phyloP scores from a whole-genome alignment of 2,329 filamentous ascomycete genomes.

The Kalaharituber pfeilii region DNA sequence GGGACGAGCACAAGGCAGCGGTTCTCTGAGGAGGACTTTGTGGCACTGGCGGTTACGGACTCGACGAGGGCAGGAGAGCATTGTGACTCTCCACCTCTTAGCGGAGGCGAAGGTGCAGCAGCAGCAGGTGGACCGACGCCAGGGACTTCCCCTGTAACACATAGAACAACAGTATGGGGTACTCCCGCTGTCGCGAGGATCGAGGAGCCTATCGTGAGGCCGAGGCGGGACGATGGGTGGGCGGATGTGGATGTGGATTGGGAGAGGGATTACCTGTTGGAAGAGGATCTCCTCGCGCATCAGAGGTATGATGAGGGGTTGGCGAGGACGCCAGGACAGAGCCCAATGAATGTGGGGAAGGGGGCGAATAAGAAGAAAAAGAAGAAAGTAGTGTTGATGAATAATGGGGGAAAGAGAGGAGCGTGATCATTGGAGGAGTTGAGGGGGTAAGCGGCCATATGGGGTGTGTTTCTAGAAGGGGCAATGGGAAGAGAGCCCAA shows the following conservation, averaged over 20 bases:
- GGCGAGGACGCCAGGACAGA: constrained; percentile 14
- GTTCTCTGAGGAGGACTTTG: constrained; percentile 26
- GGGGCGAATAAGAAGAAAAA: constrained; percentile 44
- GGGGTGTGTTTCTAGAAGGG: too few relatives aligned
- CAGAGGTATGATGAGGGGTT: background rate
- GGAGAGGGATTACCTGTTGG: constrained; percentile 57
- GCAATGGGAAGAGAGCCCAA: too few relatives aligned
- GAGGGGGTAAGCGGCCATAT: background rate
- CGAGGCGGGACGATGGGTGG: constrained; percentile 58
- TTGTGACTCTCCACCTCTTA: background rate
- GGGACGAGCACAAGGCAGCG: background rate
- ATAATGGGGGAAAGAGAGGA: constrained; percentile 34
- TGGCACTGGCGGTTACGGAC: constrained; percentile 25
- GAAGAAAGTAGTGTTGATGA: constrained; percentile 57
- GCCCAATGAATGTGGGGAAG: constrained; percentile 16
- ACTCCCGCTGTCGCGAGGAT: constrained; percentile 10
- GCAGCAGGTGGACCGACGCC: constrained; percentile 14
- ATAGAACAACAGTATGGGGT: constrained; percentile 17
- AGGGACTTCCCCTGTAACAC: background rate
- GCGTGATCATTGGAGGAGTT: constrained; percentile 20
- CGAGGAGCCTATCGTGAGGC: constrained; percentile 11
- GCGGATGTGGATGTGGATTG: constrained; percentile 62
- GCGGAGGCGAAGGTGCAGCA: background rate
- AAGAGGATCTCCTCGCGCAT: constrained; percentile 32
- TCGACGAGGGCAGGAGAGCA: constrained; percentile 23